Conservation (phyloP, 2,329 filamentous ascomycete genomes). For the Falciphora oryzae region DNA sequence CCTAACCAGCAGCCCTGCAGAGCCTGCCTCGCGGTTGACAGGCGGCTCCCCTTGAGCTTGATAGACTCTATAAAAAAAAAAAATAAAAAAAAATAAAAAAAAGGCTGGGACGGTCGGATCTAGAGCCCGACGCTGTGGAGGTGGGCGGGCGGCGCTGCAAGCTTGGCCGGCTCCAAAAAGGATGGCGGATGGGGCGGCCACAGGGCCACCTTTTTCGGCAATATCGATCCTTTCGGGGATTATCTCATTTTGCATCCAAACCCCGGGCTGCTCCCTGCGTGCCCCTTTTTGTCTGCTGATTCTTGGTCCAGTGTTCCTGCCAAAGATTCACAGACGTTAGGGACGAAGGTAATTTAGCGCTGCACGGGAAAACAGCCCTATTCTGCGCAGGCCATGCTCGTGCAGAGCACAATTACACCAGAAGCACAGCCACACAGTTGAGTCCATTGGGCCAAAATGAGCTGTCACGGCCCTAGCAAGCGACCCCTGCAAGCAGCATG, state of each 20-base stretch:
- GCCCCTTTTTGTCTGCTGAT: no score
- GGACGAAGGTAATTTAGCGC: no score
- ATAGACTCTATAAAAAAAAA: neutral
- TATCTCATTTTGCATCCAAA: neutral
- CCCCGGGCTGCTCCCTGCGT: neutral
- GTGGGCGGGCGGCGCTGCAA: neutral
- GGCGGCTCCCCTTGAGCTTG: neutral
- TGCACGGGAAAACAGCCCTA: no score
- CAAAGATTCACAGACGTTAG: no score
- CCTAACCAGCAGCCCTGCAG: neutral
- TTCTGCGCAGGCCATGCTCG: no score
- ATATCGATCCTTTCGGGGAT: neutral
- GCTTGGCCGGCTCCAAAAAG: neutral
- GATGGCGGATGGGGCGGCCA: neutral
- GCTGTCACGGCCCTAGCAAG: no score
- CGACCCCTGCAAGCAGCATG: no score
- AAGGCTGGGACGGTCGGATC: neutral
- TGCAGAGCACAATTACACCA: no score
- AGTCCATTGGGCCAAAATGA: no score
- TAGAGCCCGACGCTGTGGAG: neutral
- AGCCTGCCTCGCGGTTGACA: neutral
- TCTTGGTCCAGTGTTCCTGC: no score
- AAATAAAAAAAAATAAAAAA: neutral
- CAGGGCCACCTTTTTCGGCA: neutral
- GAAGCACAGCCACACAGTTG: no score